Evolutionary conservation across 306 rosid genomes (phyloP).

Genomic region (apple (Malus domestica)): ASM211411v1 NC_041800.1:1235501-1236000

Average conservation of each 20-base stretch:
- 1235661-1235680: neutral
- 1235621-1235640: neutral
- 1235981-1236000: constrained; percentile 64
- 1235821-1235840: neutral
- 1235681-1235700: neutral
- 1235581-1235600: neutral
- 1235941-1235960: constrained; percentile 34
- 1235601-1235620: neutral
- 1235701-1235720: neutral
- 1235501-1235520: neutral
- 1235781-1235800: neutral
- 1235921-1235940: constrained; percentile 45
- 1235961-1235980: constrained; percentile 45
- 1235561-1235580: neutral
- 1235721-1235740: neutral
- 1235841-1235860: constrained; percentile 7
- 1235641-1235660: neutral
- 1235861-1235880: constrained; percentile 18
- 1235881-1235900: constrained; percentile 63
- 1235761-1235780: neutral
- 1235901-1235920: constrained; percentile 52
- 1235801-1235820: neutral
- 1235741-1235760: neutral
- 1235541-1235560: neutral
- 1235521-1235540: neutral